phyloP scores from a whole-genome alignment of 371 early-diverging fungal genomes.

The Apophysomyces elegans region DNA sequence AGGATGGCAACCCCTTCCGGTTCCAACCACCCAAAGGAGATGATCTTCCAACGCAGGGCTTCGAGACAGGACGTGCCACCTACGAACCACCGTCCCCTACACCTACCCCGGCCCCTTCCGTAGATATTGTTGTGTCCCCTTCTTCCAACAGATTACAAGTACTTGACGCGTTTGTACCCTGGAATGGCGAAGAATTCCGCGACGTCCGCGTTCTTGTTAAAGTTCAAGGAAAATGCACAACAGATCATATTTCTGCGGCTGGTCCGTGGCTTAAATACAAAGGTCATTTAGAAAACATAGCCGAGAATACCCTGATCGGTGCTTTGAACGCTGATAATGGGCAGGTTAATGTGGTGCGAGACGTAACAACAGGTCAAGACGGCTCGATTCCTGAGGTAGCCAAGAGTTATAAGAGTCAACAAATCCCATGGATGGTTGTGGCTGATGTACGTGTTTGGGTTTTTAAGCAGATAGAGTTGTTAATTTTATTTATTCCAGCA shows the following conservation, averaged over 20 bases:
- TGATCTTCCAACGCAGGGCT: slow-evolving; percentile 88
- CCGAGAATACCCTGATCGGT: slow-evolving; percentile 96
- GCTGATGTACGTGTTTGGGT: slow-evolving; percentile 69
- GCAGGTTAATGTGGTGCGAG: slow-evolving; percentile 81
- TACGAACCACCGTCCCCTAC: slow-evolving; percentile 66
- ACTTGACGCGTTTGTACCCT: slow-evolving; percentile 80
- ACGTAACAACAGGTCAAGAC: slow-evolving; percentile 69
- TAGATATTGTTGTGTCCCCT: slow-evolving; percentile 70
- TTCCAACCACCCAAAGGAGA: slow-evolving; percentile 85
- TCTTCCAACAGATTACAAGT: slow-evolving; percentile 84
- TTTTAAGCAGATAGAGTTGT: slow-evolving; percentile 6
- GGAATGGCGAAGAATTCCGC: slow-evolving; percentile 82
- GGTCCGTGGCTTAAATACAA: slow-evolving; percentile 98
- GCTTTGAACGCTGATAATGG: slow-evolving; percentile 93
- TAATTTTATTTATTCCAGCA: slow-evolving; percentile 52
- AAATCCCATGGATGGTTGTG: slow-evolving; percentile 90
- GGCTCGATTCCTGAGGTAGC: slow-evolving; percentile 92
- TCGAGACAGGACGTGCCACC: slow-evolving; percentile 75
- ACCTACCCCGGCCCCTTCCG: slow-evolving; percentile 59
- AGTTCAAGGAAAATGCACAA: slow-evolving; percentile 97
- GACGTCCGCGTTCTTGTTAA: slow-evolving; percentile 83
- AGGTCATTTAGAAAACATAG: slow-evolving; percentile 96
- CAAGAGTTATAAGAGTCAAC: slow-evolving; percentile 81
- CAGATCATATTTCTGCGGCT: slow-evolving; percentile 96
- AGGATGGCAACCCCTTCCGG: slow-evolving; percentile 75